phyloP scores from a whole-genome alignment of 116 monocot species.

The Trichopus zeylanicus region DNA sequence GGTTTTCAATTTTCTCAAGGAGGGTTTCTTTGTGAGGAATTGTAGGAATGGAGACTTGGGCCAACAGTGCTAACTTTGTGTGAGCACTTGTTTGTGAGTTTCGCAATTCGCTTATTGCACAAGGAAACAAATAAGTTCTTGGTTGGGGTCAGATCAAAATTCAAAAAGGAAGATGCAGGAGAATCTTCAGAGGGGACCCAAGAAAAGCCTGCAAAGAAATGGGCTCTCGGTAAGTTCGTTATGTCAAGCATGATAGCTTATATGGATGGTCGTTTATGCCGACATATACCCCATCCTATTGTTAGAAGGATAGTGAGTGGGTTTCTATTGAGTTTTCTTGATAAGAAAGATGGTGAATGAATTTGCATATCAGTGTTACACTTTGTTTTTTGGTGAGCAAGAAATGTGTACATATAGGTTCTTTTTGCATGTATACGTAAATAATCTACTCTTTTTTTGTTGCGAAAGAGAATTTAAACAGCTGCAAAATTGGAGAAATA shows the following conservation, averaged over 20 bases:
- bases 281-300: slow-evolving; percentile 74
- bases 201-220: slow-evolving; percentile 17
- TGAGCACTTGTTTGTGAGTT: slow-evolving; percentile 86
- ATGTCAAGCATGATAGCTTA: slow-evolving; percentile 75
- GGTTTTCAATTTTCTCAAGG: not conserved
- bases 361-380: not conserved
- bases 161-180: slow-evolving; percentile 4
- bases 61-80: slow-evolving; percentile 72
- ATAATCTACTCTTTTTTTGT: no score
- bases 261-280: slow-evolving; percentile 75
- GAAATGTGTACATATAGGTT: not conserved
- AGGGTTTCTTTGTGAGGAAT: not conserved
- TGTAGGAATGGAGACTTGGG: slow-evolving; percentile 83
- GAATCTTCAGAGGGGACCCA: not conserved
- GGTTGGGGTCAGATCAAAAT: slow-evolving; percentile 21
- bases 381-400: not conserved
- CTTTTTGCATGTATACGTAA: not conserved
- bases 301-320: slow-evolving; percentile 82
- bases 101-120: slow-evolving; percentile 53
- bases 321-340: slow-evolving; percentile 75
- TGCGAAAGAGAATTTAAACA: no score
- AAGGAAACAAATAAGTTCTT: slow-evolving; percentile 40
- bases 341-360: slow-evolving; percentile 28
- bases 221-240: slow-evolving; percentile 61
- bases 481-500: no score